Evolutionary conservation across 768 basidiomycete species (phyloP).

Genomic region (Tremella fuciformis): DNA sequence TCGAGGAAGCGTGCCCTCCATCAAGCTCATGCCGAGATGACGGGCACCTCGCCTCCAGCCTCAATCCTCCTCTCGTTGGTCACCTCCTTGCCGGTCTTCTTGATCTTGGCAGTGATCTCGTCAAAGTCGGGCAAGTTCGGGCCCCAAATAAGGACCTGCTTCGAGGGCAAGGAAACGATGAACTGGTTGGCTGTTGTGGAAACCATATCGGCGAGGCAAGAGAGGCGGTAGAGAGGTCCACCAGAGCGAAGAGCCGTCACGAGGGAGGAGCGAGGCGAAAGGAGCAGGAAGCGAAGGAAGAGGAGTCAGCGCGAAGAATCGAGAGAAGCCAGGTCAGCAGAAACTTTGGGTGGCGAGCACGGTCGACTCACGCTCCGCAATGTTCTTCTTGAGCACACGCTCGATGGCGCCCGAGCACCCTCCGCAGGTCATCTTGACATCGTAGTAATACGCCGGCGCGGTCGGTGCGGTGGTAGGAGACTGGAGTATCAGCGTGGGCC

Average conservation of each 20-base stretch:
- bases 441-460: constrained; percentile 47
- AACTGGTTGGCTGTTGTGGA: constrained; percentile 41
- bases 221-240: constrained; percentile 2
- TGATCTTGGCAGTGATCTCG: constrained; percentile 47
- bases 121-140: constrained; percentile 44
- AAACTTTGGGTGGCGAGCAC: neutral
- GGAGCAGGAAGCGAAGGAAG: constrained; percentile 1
- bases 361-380: constrained; percentile 43
- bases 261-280: neutral
- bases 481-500: neutral
- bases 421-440: constrained; percentile 52
- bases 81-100: constrained; percentile 52
- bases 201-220: neutral
- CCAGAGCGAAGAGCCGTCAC: neutral
- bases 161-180: constrained; percentile 44
- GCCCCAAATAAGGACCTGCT: constrained; percentile 49
- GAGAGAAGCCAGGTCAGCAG: neutral
- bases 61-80: constrained; percentile 20
- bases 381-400: constrained; percentile 47
- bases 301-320: neutral
- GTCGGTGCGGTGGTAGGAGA: constrained; percentile 14
- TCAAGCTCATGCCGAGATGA: neutral
- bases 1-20: too few relatives aligned
- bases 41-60: constrained; percentile 25
- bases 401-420: constrained; percentile 52